Evolutionary conservation across 2,329 filamentous ascomycete species (phyloP), one percentile per base, ranked within the genome.

Genomic region (Ophiosphaerella herpotricha): DNA sequence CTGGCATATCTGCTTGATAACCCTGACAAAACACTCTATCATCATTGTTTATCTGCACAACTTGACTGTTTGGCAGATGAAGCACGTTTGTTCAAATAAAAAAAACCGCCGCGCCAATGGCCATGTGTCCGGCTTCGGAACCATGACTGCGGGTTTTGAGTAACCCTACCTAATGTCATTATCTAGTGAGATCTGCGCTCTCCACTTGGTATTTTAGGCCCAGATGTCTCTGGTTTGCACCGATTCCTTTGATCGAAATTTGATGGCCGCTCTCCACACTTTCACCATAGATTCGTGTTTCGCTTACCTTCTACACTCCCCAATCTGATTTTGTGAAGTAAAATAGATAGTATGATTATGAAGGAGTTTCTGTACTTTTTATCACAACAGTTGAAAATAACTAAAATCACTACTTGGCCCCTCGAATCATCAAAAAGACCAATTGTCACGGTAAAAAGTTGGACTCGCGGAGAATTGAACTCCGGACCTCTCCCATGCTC

Each of bases 81-180:
- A 46, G 51, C 53, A 58, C 53, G 52, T 51, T 52, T 57, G 23
- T 31, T 48, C 39, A 35, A 49, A 39, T 41, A 51, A 43, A 50
- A 49, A 49, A 44, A 48, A 45, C 52, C 60, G 46, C 57, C 43
- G 48, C 50, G 21, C 59, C 60, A 63, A 63, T 61, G 38, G 48
- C 49, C 46, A 43, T 39, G 43, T 59, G 42, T 51, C 66, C 65
- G 64, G 59, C 57, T 54, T 66, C 64, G 65, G 65, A 64, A 57
- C 52, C 52, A 50, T 65, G 57, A 62, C 58, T 53, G 53, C 50
- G 55, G 43, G 50, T 52, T 55, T 60, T 54, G 50, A 60, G 61
- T 64, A 58, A 61, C 48, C 49, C 50, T 37, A 42, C 39, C 24
- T 44, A 42, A 12, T 31, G 47, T 46, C 42, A 55, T 53, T 55